Conservation (phyloP, 2,329 filamentous ascomycete species). For the Pseudogymnoascus sp. region DNA sequence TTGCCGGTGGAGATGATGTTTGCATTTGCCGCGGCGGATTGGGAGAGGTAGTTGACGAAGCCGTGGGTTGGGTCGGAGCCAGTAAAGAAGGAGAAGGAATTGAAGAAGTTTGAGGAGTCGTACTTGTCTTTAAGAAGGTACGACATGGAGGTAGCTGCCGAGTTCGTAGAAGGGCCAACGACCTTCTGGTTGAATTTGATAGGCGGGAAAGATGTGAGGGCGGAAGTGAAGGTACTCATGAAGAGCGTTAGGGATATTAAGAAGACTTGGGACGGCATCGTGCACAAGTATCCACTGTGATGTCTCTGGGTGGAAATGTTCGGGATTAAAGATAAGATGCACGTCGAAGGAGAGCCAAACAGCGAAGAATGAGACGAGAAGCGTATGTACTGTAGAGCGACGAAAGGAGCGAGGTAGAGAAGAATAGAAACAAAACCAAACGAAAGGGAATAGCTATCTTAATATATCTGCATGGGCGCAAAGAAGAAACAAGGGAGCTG, state of each 20-base stretch:
- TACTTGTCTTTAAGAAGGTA: constrained; percentile 37
- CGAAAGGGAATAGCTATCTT: neutral
- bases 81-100: constrained; percentile 42
- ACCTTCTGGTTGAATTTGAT: neutral
- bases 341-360: neutral
- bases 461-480: neutral
- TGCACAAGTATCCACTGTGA: neutral
- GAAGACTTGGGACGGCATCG: neutral
- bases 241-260: neutral
- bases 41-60: constrained; percentile 52
- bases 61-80: constrained; percentile 54
- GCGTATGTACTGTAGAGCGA: neutral
- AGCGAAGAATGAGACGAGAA: neutral
- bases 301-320: neutral
- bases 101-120: constrained; percentile 35
- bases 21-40: constrained; percentile 41
- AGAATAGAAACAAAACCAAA: constrained; percentile 4
- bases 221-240: neutral
- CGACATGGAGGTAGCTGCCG: constrained; percentile 13
- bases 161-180: neutral
- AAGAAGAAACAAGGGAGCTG: neutral
- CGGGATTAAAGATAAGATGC: neutral
- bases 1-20: constrained; percentile 50
- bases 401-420: neutral
- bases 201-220: neutral